These are phyloP conservation scores for Globisporangium polare DNA, from an alignment of 352 stramenopile species.

Conservation along the genomic window DNA sequence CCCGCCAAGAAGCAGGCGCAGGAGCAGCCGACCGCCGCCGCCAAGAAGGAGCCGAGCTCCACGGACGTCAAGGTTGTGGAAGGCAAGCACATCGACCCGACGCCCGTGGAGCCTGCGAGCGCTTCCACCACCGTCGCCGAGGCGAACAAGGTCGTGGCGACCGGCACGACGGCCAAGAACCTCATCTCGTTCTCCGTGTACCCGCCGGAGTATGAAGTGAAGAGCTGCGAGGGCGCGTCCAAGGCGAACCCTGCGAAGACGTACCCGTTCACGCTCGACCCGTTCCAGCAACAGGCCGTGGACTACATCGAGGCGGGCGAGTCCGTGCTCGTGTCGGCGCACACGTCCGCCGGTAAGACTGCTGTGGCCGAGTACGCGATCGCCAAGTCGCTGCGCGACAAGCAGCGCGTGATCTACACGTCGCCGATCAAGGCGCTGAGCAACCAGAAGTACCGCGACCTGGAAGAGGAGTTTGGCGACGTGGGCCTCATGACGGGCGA, in stretches of 20 bases:
- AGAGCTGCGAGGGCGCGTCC: slow-evolving; percentile 41
- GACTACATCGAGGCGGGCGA: slow-evolving; percentile 96
- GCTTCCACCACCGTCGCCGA: slow-evolving; percentile 5
- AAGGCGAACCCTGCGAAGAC: slow-evolving; percentile 92
- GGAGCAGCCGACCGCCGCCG: not conserved
- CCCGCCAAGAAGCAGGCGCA: slow-evolving; percentile 51
- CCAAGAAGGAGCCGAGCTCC: slow-evolving; percentile 21
- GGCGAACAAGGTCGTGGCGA: slow-evolving; percentile 73
- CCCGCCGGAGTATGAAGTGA: slow-evolving; percentile 58
- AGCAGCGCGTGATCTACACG: slow-evolving; percentile 97
- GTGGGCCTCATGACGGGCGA: slow-evolving; percentile 99
- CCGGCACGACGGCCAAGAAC: slow-evolving; percentile 94
- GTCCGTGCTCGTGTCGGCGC: slow-evolving; percentile 97
- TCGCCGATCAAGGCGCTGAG: slow-evolving; percentile 99
- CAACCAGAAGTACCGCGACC: slow-evolving; percentile 99
- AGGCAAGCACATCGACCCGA: slow-evolving; percentile 72
- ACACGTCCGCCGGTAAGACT: slow-evolving; percentile 98
- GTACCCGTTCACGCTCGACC: slow-evolving; percentile 98
- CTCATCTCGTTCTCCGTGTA: slow-evolving; percentile 94
- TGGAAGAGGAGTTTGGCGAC: slow-evolving; percentile 92
- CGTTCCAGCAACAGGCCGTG: slow-evolving; percentile 97
- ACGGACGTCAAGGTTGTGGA: slow-evolving; percentile 61
- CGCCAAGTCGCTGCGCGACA: slow-evolving; percentile 93
- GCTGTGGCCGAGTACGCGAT: slow-evolving; percentile 99
- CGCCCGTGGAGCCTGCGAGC: slow-evolving; percentile 25